phyloP scores from a whole-genome alignment of 352 stramenopile genomes.

The Plasmopara viticola region DNA sequence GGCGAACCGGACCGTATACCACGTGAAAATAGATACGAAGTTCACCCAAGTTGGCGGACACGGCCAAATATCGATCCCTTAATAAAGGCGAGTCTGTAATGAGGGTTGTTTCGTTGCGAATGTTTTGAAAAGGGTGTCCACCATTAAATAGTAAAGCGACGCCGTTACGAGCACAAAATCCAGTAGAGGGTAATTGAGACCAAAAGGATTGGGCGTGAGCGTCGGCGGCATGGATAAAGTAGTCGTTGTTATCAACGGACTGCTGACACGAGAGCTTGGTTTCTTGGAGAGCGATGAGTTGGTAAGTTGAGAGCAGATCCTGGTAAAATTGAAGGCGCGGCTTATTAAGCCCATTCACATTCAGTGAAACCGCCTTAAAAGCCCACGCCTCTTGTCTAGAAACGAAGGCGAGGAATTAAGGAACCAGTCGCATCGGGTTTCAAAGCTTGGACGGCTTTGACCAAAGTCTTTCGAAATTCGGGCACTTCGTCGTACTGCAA shows the following conservation, averaged over 20 bases:
- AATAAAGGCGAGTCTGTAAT: neutral
- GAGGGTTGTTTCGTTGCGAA: neutral
- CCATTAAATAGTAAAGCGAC: neutral
- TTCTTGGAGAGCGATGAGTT: conserved; percentile 1
- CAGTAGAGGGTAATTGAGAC: neutral
- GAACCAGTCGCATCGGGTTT: neutral
- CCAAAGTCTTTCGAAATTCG: neutral
- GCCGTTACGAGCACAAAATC: neutral
- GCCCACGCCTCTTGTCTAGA: neutral
- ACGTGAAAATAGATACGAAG: neutral
- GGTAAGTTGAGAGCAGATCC: neutral
- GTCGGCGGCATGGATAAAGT: neutral
- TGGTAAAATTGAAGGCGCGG: neutral
- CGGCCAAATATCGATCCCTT: neutral
- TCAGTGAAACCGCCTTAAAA: conserved; percentile 1
- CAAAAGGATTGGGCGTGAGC: neutral
- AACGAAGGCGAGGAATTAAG: neutral
- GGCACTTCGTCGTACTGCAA: neutral
- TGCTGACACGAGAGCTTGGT: neutral
- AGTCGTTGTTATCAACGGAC: neutral
- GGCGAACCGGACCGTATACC: neutral
- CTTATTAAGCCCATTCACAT: conserved; percentile 1
- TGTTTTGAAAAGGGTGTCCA: neutral
- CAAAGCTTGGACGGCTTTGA: neutral
- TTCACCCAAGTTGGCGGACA: neutral